Conservation (phyloP, 2,329 filamentous ascomycete genomes). For the Colletotrichum gloeosporioides region DNA sequence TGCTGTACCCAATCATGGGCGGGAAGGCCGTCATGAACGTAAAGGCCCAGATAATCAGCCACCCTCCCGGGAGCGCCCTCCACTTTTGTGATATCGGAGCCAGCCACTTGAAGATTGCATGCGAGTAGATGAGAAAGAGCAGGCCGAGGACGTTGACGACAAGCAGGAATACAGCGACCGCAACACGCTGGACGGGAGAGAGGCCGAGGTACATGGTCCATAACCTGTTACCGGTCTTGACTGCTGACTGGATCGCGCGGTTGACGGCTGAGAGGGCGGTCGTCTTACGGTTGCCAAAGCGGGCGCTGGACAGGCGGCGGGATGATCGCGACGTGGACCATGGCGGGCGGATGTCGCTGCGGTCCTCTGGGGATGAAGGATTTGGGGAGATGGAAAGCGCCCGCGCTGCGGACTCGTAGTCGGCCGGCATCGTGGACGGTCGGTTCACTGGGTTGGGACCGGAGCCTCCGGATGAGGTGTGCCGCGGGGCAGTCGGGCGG, state of each 20-base stretch:
- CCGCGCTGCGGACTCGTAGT: slow-evolving; percentile 55
- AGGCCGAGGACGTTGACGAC: slow-evolving; percentile 62
- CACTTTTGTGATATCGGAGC: slow-evolving; percentile 77
- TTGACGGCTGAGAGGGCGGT: slow-evolving; percentile 33
- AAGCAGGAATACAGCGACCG: slow-evolving; percentile 57
- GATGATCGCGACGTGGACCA: slow-evolving; percentile 29
- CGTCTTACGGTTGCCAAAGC: slow-evolving; percentile 31
- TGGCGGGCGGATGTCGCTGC: slow-evolving; percentile 52
- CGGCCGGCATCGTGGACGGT: slow-evolving; percentile 50
- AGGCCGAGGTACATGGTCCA: slow-evolving; percentile 60
- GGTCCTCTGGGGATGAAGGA: slow-evolving; percentile 32
- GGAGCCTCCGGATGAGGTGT: slow-evolving; percentile 6
- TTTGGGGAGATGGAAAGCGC: slow-evolving; percentile 50
- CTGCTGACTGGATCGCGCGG: slow-evolving; percentile 44
- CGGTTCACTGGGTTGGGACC: not conserved
- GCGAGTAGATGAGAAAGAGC: slow-evolving; percentile 78
- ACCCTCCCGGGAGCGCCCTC: slow-evolving; percentile 76
- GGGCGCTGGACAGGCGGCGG: slow-evolving; percentile 49
- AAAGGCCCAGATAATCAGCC: slow-evolving; percentile 75
- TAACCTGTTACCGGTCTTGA: slow-evolving; percentile 49
- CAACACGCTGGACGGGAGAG: slow-evolving; percentile 64
- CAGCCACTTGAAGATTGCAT: slow-evolving; percentile 78
- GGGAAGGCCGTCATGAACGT: slow-evolving; percentile 84
- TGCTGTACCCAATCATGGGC: slow-evolving; percentile 86
- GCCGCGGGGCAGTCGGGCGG: not conserved